Conservation (phyloP, 75 land plant genomes). For the Cupressus sempervirens region DNA sequence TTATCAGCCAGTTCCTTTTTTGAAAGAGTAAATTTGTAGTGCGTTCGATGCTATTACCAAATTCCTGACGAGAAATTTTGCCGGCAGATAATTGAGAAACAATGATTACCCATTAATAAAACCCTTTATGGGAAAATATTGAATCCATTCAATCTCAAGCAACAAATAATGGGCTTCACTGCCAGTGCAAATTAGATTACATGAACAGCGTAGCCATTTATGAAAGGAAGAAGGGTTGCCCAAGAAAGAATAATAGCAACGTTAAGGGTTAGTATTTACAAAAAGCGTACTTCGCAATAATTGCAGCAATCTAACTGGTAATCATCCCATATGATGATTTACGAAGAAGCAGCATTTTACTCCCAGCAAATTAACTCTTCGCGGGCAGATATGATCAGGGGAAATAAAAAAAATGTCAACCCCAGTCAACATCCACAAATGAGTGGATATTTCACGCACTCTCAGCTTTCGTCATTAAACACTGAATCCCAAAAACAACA, state of each 20-base stretch:
- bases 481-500: slow-evolving; percentile 58
- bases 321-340: neutral
- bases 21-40: too few relatives aligned
- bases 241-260: neutral
- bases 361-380: neutral
- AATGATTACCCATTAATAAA: neutral
- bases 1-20: too few relatives aligned
- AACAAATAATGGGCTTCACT: neutral
- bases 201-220: neutral
- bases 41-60: neutral
- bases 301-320: neutral
- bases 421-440: neutral
- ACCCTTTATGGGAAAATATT: neutral
- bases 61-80: neutral
- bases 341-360: neutral
- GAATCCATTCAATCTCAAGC: neutral
- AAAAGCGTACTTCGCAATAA: neutral
- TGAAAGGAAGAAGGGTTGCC: neutral
- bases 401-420: neutral
- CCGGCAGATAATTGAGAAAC: neutral
- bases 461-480: slow-evolving; percentile 12
- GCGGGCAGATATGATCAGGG: neutral
- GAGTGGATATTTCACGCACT: neutral
- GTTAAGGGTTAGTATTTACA: neutral
- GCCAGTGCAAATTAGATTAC: neutral